Base-by-base conservation (phyloP, 495 filamentous ascomycete species). In the Entonaema liquescens region DNA sequence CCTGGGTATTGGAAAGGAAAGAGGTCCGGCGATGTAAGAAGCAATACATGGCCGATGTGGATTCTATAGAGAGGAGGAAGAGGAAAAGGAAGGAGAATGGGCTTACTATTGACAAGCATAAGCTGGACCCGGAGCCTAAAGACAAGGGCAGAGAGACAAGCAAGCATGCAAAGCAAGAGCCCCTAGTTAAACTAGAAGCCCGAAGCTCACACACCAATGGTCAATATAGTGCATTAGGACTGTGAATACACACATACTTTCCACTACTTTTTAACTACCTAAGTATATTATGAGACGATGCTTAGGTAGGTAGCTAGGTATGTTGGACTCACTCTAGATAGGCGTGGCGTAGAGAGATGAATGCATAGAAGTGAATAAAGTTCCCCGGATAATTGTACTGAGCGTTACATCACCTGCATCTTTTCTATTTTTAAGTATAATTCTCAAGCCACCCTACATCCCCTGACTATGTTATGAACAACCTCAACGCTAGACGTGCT, bases 1-100 rank as follows among this genome's bases (percentile, higher is more conserved):
- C 92, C 6, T 97, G 94, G 94, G 69, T 83, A 11, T 58, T 96
- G 23, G 79, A 78, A 4, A 79, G 77, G 5, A 82, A 79, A 59
- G 84, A 92, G 68, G 74, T 91, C 8, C 81, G 82, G 62, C 76
- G 74, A 64, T 85, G 91, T 61, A 81, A 82, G 47, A 80, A 71
- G 52, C 86, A 87, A 72, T 66, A 72, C 54, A 60, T 73, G 58
- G 67, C 83, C 29, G 83, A 78, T 36, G 72, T 80, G 23, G 78
- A 78, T 60, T 72, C 76, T 7, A 75, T 81, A 38, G 82, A 81
- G 53, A 82, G 76, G 74, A 58, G 36, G 53, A 57, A 58, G 73
- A 79, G 74, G 72, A 76, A 60, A 58, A 67, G 28, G 68, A 79
- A 73, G 71, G 76, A 61, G 54, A 79, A 78, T 67, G 52, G 77